Percentiles rank a stretch among this genome's conserved stretches.
phyloP scores from a whole-genome alignment of 1,139 yeast genomes.

The Candida sojae region DNA sequence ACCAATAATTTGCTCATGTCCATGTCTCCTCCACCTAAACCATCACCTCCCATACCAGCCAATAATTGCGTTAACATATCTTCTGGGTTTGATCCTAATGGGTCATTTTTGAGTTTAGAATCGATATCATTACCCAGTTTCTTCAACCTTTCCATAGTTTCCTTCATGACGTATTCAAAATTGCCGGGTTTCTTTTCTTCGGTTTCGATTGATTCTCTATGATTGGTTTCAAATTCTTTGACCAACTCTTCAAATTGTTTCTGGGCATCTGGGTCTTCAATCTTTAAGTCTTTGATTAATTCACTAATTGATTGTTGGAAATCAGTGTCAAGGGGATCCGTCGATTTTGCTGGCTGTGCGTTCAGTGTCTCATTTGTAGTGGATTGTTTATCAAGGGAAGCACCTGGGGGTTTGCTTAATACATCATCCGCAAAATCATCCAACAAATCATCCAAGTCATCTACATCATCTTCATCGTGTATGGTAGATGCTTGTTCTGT shows the following conservation, averaged over 20 bases:
- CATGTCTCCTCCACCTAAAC: slow-evolving; percentile 49
- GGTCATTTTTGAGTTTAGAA: slow-evolving; percentile 56
- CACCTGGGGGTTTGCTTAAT: slow-evolving; percentile 63
- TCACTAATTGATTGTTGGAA: slow-evolving; percentile 54
- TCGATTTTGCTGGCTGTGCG: slow-evolving; percentile 11
- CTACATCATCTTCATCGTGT: slow-evolving; percentile 54
- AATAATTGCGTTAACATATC: slow-evolving; percentile 59
- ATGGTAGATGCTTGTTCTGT: background rate
- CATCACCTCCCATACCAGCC: slow-evolving; percentile 45
- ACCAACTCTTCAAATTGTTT: slow-evolving; percentile 53
- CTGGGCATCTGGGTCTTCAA: slow-evolving; percentile 62
- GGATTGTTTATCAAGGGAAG: slow-evolving; percentile 18
- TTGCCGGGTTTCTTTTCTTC: slow-evolving; percentile 38
- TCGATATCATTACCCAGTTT: slow-evolving; percentile 70
- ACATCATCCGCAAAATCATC: slow-evolving; percentile 81
- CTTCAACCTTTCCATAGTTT: slow-evolving; percentile 77
- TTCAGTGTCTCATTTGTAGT: slow-evolving; percentile 5
- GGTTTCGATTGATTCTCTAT: slow-evolving; percentile 36
- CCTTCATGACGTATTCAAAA: slow-evolving; percentile 77
- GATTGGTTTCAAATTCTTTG: slow-evolving; percentile 45
- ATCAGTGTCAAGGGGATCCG: slow-evolving; percentile 37
- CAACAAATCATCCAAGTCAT: slow-evolving; percentile 72
- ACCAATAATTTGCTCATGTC: slow-evolving; percentile 66
- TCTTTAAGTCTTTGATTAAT: slow-evolving; percentile 58
- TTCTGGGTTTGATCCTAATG: slow-evolving; percentile 50